Conservation (phyloP, 768 basidiomycete species). For the Phanerochaete carnosa region DNA sequence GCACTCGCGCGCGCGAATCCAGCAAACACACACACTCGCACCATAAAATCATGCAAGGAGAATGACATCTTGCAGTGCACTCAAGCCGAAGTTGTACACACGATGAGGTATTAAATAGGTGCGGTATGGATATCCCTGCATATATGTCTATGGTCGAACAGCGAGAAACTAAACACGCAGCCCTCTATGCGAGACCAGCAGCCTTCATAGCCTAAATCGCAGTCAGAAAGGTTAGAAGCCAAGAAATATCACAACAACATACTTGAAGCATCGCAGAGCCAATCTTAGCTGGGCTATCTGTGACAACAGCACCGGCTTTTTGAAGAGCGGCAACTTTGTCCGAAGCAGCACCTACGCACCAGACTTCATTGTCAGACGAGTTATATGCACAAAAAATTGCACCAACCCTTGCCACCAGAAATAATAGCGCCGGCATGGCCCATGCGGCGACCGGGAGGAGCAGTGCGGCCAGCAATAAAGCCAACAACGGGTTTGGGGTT, state of each 20-base stretch:
- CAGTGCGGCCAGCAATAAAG: constrained; percentile 97
- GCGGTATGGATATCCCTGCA: constrained; percentile 1
- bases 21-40: no score
- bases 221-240: neutral
- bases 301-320: constrained; percentile 89
- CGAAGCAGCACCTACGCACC: constrained; percentile 66
- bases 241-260: constrained; percentile 14
- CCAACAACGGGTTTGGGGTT: constrained; percentile 95
- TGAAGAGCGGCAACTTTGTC: constrained; percentile 94
- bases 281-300: constrained; percentile 94
- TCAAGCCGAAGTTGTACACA: neutral
- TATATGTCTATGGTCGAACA: neutral
- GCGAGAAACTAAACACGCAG: constrained; percentile 14
- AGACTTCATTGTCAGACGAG: neutral
- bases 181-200: constrained; percentile 59
- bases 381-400: neutral
- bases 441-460: constrained; percentile 97
- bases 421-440: constrained; percentile 99
- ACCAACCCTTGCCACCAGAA: constrained; percentile 89
- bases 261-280: constrained; percentile 89
- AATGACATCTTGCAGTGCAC: neutral
- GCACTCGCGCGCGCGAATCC: no score
- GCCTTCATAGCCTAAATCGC: constrained; percentile 67
- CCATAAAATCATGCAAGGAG: no score
- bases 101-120: neutral